Percentiles rank a stretch among this genome's conserved stretches.
These are phyloP conservation scores for Vanilla planifolia DNA, from an alignment of 106 monocot genomes.

Conservation along the genomic window DNA sequence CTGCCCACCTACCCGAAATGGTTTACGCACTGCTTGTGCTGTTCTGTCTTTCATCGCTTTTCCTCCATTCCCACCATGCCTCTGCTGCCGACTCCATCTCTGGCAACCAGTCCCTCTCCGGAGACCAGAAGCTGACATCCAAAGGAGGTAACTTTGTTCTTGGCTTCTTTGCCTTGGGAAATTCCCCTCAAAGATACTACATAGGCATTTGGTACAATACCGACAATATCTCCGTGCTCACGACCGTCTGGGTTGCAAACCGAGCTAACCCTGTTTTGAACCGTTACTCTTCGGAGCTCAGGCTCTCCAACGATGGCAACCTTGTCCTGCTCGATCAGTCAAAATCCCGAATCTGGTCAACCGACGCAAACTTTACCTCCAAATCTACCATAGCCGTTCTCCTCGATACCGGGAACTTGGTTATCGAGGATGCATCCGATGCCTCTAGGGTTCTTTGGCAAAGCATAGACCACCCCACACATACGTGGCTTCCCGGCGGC, in stretches of 20 bases:
- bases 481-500: background rate
- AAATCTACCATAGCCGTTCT: background rate
- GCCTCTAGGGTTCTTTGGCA: background rate
- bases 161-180: constrained; percentile 8
- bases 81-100: background rate
- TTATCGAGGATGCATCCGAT: background rate
- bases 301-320: background rate
- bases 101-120: background rate
- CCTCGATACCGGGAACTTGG: background rate
- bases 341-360: background rate
- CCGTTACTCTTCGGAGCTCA: background rate
- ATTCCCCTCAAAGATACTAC: constrained; percentile 4
- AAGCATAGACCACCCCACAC: constrained; percentile 7
- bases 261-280: background rate
- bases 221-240: background rate
- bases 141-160: constrained; percentile 3
- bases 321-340: background rate
- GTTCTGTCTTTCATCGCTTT: background rate
- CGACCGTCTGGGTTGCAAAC: constrained; percentile 6
- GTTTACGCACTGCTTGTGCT: background rate
- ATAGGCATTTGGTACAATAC: constrained; percentile 14
- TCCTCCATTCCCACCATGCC: background rate
- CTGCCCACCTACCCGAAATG: no score
- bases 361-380: background rate
- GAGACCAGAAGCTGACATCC: constrained; percentile 2